A percentile compares a stretch with the other conserved stretches of the same genome.
phyloP scores from a whole-genome alignment of 2,329 filamentous ascomycete species.

The Colletotrichum sp. region DNA sequence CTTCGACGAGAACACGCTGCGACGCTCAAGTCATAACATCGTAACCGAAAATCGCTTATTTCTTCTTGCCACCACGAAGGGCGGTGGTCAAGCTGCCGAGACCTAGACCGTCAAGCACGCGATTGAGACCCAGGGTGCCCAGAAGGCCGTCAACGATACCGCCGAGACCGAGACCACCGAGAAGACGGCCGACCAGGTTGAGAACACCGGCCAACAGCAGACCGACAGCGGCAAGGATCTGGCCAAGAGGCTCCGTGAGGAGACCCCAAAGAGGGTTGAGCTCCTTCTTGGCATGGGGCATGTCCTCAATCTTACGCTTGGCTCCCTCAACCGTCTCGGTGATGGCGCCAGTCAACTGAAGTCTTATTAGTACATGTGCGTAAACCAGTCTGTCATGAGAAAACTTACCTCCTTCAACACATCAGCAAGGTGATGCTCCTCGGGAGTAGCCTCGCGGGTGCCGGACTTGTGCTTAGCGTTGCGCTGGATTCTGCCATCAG shows the following conservation, averaged over 20 bases:
- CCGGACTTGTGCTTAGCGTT: conserved; percentile 84
- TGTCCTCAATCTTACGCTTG: conserved; percentile 86
- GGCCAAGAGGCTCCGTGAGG: conserved; percentile 83
- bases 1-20: not conserved
- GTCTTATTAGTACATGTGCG: not conserved
- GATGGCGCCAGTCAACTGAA: conserved; percentile 74
- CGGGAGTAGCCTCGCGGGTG: conserved; percentile 76
- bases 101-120: conserved; percentile 76
- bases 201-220: conserved; percentile 82
- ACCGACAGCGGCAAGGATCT: conserved; percentile 90
- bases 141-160: conserved; percentile 80
- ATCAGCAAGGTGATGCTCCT: conserved; percentile 86
- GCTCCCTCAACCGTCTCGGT: conserved; percentile 84
- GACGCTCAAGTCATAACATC: not conserved
- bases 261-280: conserved; percentile 89
- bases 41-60: conserved; percentile 15
- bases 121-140: conserved; percentile 76
- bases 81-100: conserved; percentile 55
- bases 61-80: conserved; percentile 29
- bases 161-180: conserved; percentile 82
- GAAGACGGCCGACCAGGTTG: conserved; percentile 79
- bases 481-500: conserved; percentile 82
- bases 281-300: conserved; percentile 95
- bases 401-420: conserved; percentile 73
- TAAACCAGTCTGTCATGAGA: not conserved